These are phyloP conservation scores for Hyaloperonospora arabidopsidis DNA, from an alignment of 352 stramenopile genomes.

Conservation along the genomic window DNA sequence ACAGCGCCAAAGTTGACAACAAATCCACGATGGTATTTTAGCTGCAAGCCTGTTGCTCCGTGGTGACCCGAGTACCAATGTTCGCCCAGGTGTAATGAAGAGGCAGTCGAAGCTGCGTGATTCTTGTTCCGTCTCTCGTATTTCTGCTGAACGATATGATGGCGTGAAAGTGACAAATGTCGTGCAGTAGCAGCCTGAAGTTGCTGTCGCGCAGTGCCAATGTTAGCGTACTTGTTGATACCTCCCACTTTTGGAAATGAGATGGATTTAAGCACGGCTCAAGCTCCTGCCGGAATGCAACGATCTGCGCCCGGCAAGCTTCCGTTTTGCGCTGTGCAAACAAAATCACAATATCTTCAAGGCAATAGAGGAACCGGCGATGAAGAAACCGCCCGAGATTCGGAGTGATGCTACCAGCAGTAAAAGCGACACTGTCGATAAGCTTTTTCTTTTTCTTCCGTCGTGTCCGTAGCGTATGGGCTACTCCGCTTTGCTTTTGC, in stretches of 20 bases:
- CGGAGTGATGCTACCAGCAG: conserved; percentile 18
- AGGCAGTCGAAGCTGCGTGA: conserved; percentile 60
- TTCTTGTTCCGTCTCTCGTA: conserved; percentile 51
- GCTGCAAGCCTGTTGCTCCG: conserved; percentile 24
- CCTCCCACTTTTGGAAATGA: conserved; percentile 58
- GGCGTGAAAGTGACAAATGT: conserved; percentile 63
- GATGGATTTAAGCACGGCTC: conserved; percentile 38
- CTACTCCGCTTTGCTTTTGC: conserved; percentile 3
- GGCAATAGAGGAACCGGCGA: conserved; percentile 69
- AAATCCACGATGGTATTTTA: conserved; percentile 2
- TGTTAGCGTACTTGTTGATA: conserved; percentile 58
- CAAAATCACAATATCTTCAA: conserved; percentile 64
- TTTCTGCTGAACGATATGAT: conserved; percentile 61
- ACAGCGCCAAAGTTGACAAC: too few species aligned
- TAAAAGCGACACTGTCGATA: conserved; percentile 8
- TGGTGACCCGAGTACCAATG: conserved; percentile 24
- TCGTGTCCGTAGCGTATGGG: conserved; percentile 18
- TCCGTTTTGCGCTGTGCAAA: conserved; percentile 68
- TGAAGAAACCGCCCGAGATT: conserved; percentile 61
- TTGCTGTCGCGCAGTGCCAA: conserved; percentile 67
- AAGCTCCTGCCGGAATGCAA: conserved; percentile 40
- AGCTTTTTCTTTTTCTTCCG: conserved; percentile 29
- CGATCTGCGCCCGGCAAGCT: conserved; percentile 44
- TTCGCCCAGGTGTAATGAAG: conserved; percentile 52
- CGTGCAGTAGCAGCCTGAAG: conserved; percentile 59